A percentile compares a stretch with the other conserved stretches of the same genome.
Evolutionary conservation across 441 rosid genomes (phyloP).

Genomic region (Sinapis alba): DNA sequence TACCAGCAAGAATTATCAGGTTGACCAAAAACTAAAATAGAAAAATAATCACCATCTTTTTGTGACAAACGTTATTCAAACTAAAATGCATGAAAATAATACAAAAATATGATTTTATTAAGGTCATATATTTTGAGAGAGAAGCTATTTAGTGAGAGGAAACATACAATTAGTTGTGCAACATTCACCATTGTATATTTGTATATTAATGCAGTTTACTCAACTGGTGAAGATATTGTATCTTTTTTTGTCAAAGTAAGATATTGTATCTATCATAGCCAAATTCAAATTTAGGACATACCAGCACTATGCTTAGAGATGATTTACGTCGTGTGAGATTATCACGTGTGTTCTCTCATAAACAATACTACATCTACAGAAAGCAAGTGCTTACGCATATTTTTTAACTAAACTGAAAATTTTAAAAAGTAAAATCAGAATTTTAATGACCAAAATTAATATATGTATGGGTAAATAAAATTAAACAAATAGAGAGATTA

Average conservation of each 20-base stretch:
- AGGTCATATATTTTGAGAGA: neutral
- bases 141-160: neutral
- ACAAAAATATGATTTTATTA: neutral
- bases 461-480: too few species aligned
- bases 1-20: neutral
- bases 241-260: neutral
- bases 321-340: neutral
- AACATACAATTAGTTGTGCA: neutral
- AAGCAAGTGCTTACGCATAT: neutral
- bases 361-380: neutral
- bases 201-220: neutral
- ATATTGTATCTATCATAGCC: neutral
- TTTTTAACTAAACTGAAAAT: too few species aligned
- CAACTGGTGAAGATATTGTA: neutral
- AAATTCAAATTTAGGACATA: neutral
- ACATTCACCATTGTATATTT: neutral
- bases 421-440: too few species aligned
- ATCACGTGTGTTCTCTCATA: conserved; percentile 2
- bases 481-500: too few species aligned
- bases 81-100: neutral
- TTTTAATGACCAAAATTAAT: too few species aligned
- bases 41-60: neutral
- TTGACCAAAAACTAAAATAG: neutral
- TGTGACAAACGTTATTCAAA: neutral
- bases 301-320: neutral